Evolutionary conservation across 1,139 yeast species (phyloP).

Genomic region (Barnettozyma hawaiiensis): DNA sequence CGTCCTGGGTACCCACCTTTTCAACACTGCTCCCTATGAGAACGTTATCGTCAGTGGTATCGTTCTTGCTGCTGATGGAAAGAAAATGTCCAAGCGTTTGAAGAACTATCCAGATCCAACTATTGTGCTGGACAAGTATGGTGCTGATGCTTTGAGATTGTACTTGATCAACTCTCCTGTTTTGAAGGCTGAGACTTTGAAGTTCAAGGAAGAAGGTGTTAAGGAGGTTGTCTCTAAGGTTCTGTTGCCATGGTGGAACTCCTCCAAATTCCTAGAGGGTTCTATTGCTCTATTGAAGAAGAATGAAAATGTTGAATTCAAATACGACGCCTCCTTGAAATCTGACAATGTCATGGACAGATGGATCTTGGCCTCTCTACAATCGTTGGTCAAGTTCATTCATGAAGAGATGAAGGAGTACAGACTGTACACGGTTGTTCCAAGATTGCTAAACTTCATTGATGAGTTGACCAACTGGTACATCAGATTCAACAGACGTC

Average conservation of each 20-base stretch:
- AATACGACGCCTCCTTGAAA: slow-evolving; percentile 55
- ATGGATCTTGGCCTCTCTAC: slow-evolving; percentile 94
- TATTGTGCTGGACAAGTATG: slow-evolving; percentile 74
- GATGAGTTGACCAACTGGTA: slow-evolving; percentile 98
- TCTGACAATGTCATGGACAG: slow-evolving; percentile 93
- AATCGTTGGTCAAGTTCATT: slow-evolving; percentile 78
- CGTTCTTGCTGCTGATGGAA: slow-evolving; percentile 96
- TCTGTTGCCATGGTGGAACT: slow-evolving; percentile 96
- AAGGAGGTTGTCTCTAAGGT: slow-evolving; percentile 96
- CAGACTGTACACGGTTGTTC: slow-evolving; percentile 93
- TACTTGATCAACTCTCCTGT: slow-evolving; percentile 97
- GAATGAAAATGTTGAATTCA: slow-evolving; percentile 63
- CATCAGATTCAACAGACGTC: slow-evolving; percentile 95
- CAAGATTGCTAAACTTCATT: slow-evolving; percentile 78
- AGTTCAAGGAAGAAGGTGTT: slow-evolving; percentile 97
- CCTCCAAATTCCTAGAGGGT: slow-evolving; percentile 92
- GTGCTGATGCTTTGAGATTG: slow-evolving; percentile 96
- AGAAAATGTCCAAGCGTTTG: slow-evolving; percentile 97
- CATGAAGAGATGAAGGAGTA: slow-evolving; percentile 87
- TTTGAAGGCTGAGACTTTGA: slow-evolving; percentile 90
- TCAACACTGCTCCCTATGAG: slow-evolving; percentile 87
- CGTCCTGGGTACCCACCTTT: slow-evolving; percentile 91
- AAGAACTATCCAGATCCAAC: slow-evolving; percentile 97
- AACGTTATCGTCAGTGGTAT: slow-evolving; percentile 96
- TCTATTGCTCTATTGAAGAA: slow-evolving; percentile 83